These are phyloP conservation scores for Xylaria sp. DNA, from an alignment of 2,329 filamentous ascomycete genomes.

Conservation along the genomic window DNA sequence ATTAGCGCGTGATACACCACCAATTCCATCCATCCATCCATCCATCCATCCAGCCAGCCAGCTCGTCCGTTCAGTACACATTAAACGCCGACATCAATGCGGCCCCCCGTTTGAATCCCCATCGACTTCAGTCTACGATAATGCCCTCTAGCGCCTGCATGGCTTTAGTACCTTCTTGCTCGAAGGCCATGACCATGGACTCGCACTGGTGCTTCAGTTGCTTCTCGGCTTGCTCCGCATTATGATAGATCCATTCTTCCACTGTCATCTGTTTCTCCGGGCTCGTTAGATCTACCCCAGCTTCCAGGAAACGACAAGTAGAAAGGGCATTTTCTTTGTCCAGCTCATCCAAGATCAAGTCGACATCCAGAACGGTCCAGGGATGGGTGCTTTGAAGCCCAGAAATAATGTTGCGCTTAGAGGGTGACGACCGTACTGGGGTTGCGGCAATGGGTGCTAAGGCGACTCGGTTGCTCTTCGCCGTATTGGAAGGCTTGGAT, in stretches of 20 bases:
- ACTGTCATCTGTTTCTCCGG: constrained; percentile 91
- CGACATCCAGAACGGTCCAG: constrained; percentile 83
- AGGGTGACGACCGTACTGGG: constrained; percentile 67
- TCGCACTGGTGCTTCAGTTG: constrained; percentile 85
- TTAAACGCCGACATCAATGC: background rate
- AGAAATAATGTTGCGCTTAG: constrained; percentile 67
- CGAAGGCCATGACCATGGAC: constrained; percentile 82
- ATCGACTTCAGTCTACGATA: constrained; percentile 59
- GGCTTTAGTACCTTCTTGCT: constrained; percentile 82
- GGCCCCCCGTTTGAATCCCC: background rate
- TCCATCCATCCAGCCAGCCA: no score
- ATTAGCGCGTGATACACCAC: constrained; percentile 21
- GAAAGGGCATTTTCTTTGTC: constrained; percentile 65
- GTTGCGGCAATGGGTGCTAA: constrained; percentile 61
- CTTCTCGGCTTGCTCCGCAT: constrained; percentile 82
- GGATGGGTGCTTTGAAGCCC: constrained; percentile 67
- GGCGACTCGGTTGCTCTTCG: constrained; percentile 59
- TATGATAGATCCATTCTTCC: constrained; percentile 89
- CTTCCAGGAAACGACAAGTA: constrained; percentile 57
- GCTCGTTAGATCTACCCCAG: constrained; percentile 72
- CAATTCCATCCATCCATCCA: background rate
- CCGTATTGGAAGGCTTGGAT: constrained; percentile 64
- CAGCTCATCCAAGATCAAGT: constrained; percentile 70
- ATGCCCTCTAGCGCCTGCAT: constrained; percentile 82
- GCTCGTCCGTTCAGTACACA: background rate